Evolutionary conservation across 1,284 basidiomycete genomes (phyloP).

Genomic region (Somion occarium): DNA sequence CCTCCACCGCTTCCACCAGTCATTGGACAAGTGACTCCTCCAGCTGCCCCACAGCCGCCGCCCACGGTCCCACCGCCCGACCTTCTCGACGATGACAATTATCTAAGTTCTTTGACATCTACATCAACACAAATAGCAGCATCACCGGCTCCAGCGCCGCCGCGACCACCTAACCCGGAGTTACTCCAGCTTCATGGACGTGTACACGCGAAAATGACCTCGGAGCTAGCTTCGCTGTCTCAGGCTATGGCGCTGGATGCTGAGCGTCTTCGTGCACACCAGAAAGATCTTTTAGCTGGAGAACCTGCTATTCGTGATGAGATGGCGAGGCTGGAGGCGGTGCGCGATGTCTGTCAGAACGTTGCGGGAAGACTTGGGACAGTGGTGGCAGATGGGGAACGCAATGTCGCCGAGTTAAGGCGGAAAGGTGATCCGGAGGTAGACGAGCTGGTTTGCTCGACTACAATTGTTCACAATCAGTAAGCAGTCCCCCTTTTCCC

Average conservation of each 20-base stretch:
- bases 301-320: conserved; percentile 94
- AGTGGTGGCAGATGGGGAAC: conserved; percentile 62
- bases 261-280: conserved; percentile 74
- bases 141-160: conserved; percentile 48
- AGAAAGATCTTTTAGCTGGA: conserved; percentile 82
- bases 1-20: conserved; percentile 23
- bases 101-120: conserved; percentile 13
- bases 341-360: conserved; percentile 85
- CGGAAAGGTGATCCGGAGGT: conserved; percentile 78
- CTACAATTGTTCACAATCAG: conserved; percentile 96
- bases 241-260: conserved; percentile 66
- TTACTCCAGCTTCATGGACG: conserved; percentile 80
- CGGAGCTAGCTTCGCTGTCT: conserved; percentile 64
- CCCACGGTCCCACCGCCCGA: conserved; percentile 27
- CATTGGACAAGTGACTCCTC: conserved; percentile 12
- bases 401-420: conserved; percentile 64
- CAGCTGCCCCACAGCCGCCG: conserved; percentile 20
- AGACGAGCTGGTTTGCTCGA: conserved; percentile 92
- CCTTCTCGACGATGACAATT: conserved; percentile 34
- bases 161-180: conserved; percentile 86
- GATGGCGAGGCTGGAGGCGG: conserved; percentile 91
- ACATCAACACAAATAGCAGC: conserved; percentile 14
- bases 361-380: conserved; percentile 66
- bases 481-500: conserved; percentile 37
- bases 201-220: conserved; percentile 71